Base-by-base conservation (phyloP, 306 rosid species). In the Quercus robur region DNA sequence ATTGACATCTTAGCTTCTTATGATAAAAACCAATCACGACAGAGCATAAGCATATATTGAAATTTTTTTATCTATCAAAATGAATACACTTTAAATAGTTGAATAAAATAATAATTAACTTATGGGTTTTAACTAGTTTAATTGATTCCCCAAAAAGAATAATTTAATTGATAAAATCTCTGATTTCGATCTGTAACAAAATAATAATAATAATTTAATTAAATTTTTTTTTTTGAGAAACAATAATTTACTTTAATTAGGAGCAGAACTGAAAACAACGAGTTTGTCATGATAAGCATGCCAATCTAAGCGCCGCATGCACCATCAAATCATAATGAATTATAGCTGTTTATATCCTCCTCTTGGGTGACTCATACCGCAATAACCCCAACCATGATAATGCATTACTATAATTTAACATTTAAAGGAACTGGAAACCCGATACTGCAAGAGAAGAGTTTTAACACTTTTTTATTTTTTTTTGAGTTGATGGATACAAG, bases 331-430 rank as follows among this genome's bases (percentile, higher is more conserved):
- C 72, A 68, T 35, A 26, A 26, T 68, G 52, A 33, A 49, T 68
- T 35, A 49, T 1, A 18, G 72, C n/a, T 35, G 52, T 19, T 68
- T 35, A 67, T 67, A 41, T 8, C 14, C 51, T 11, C 46, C 72
- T 68, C 19, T 38, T 35, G 52, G n/a, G 72, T 68, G 72, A 68
- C 52, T 68, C 72, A 68, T 35, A 68, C 72, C 72, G 72, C 72
- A 68, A 38, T 68, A 68, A 19, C 54, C 28, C 52, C n/a, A 19
- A 68, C 52, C 52, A 68, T 68, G 52, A 68, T 68, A 68, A 68
- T 19, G 72, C 52, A 67, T 18, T 67, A 67, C 26, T 35, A 35
- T 17, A 33, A 46, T 41, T 41, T 67, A 19, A 67, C 52, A 18
- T 67, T 67, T 4, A 5, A 35, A 67, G 52, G 52, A 19, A 67